Evolutionary conservation across 2,329 filamentous ascomycete species (phyloP), one percentile per base, ranked within the genome.

Genomic region (Parascedosporium putredinis): DNA sequence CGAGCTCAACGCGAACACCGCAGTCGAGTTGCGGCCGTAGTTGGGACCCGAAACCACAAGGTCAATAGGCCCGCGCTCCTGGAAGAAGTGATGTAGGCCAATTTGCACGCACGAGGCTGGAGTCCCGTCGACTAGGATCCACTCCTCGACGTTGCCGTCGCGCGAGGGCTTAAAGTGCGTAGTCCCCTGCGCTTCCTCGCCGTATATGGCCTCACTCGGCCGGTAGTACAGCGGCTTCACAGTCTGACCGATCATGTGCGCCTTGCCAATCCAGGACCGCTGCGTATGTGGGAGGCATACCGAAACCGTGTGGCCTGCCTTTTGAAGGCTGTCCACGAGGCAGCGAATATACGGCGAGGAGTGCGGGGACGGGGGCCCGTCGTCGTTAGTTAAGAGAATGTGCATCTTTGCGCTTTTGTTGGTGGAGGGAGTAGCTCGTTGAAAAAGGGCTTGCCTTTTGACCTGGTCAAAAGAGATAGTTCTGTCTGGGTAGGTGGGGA

Each of bases 221-320:
- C 84, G 84, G 71, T 89, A 95, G 71, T 95, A 95, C 24, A 79
- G 75, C 7, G 89, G 89, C 63, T 84, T 88, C 54, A 95, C 79
- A 8, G 86, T 86, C 64, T 91, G 84, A 51, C 90, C 90, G 59
- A 97, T 89, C 61, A 97, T 86, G 67, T 97, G 93, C 2, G 93
- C 93, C 73, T 98, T 98, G 59, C 90, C 90, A 60, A 98, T 97
- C 93, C 93, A 98, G 51, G 89, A 95, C 54, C 91, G 83, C 69
- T 98, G 93, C 5, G 83, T 84, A 64, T 96, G 81, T 2, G 93
- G 93, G 12, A 98, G 79, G 55, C 93, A 85, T 46, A 98, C 90
- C 6, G 88, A 95, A 53, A 97, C 88, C n/a, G 72, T 75, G 67
- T 96, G 91, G 6, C 89, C 89, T 27, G 84, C 81, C 51, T 73